A percentile compares a stretch with the other conserved stretches of the same genome.
These are phyloP conservation scores for Gentiana straminea DNA, from an alignment of 257 asterid species.

Conservation along the genomic window DNA sequence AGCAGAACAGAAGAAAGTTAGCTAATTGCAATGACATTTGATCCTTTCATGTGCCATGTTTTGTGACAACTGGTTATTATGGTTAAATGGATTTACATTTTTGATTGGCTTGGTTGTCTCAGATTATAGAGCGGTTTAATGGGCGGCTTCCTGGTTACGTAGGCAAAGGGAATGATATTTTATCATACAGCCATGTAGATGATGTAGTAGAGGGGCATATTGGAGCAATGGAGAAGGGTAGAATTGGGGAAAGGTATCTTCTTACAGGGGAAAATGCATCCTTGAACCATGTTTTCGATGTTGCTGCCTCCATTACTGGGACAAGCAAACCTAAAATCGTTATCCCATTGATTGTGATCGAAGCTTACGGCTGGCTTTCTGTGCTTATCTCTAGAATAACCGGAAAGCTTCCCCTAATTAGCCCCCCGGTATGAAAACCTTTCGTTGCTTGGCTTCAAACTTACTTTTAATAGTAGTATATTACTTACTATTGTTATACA, in stretches of 20 bases:
- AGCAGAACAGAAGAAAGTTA: no score
- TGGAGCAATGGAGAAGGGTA: conserved; percentile 62
- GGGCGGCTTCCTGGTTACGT: conserved; percentile 79
- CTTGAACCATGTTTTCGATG: conserved; percentile 61
- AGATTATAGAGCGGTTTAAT: conserved; percentile 79
- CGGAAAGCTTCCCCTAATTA: conserved; percentile 77
- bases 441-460: conserved; percentile 4
- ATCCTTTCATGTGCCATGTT: background rate
- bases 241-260: conserved; percentile 72
- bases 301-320: conserved; percentile 58
- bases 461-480: background rate
- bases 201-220: conserved; percentile 89
- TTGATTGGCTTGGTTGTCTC: conserved; percentile 11
- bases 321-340: conserved; percentile 57
- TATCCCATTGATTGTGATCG: conserved; percentile 49
- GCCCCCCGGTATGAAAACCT: conserved; percentile 68
- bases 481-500: background rate
- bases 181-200: conserved; percentile 75
- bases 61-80: no score
- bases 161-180: conserved; percentile 49
- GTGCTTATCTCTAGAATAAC: conserved; percentile 59
- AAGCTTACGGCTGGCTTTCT: conserved; percentile 54
- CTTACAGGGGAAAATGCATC: conserved; percentile 94
- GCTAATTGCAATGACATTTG: background rate
- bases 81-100: no score